phyloP scores from a whole-genome alignment of 2,329 filamentous ascomycete species.

The Botrytis fabae region DNA sequence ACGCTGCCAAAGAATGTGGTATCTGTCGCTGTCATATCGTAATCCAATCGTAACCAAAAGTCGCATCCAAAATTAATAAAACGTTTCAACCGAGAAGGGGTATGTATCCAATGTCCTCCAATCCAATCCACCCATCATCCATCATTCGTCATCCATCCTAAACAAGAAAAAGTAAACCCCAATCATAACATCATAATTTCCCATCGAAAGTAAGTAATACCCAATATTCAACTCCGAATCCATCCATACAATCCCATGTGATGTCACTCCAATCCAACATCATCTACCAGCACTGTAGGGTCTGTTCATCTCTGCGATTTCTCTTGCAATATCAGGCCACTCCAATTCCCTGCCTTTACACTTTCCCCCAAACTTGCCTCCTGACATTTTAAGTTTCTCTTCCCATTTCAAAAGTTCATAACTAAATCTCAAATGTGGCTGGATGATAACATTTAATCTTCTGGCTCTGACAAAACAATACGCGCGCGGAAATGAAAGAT shows the following conservation, averaged over 20 bases:
- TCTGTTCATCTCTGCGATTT: slow-evolving; percentile 94
- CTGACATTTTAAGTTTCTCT: slow-evolving; percentile 59
- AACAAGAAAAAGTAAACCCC: neutral
- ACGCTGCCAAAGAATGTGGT: slow-evolving; percentile 18
- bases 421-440: slow-evolving; percentile 90
- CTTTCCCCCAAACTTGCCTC: slow-evolving; percentile 43
- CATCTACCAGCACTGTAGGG: slow-evolving; percentile 71
- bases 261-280: neutral
- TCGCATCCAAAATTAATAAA: neutral
- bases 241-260: slow-evolving; percentile 5
- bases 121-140: neutral
- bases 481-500: slow-evolving; percentile 82
- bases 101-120: neutral
- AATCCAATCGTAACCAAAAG: slow-evolving; percentile 1
- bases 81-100: neutral
- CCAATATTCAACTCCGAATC: neutral
- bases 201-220: neutral
- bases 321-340: slow-evolving; percentile 83
- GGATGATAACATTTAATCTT: slow-evolving; percentile 94
- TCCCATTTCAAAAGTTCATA: slow-evolving; percentile 98
- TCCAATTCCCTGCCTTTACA: slow-evolving; percentile 74
- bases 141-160: neutral
- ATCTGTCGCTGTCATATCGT: slow-evolving; percentile 16
- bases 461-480: slow-evolving; percentile 96
- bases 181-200: neutral